Percentiles rank a stretch among this genome's conserved stretches.
Evolutionary conservation across 257 asterid species (phyloP).

Genomic region (Asclepias syriaca): DNA sequence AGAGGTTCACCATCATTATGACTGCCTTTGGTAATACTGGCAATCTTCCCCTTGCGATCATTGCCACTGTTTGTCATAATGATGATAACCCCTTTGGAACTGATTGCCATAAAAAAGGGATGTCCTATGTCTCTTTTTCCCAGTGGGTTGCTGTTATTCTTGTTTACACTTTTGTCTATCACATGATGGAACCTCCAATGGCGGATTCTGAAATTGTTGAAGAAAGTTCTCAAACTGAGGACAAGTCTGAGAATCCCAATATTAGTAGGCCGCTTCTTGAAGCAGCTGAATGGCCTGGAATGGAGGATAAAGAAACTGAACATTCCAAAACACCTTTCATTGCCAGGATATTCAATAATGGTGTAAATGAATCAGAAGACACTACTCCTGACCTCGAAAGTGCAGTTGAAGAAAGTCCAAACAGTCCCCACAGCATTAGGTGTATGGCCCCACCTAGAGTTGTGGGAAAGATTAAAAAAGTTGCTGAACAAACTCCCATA

Average conservation of each 20-base stretch:
- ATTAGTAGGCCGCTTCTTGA: conserved; percentile 26
- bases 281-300: conserved; percentile 44
- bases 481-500: conserved; percentile 37
- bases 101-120: conserved; percentile 30
- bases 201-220: conserved; percentile 27
- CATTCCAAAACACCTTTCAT: conserved; percentile 31
- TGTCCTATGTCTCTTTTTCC: conserved; percentile 38
- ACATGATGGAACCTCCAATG: conserved; percentile 44
- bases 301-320: conserved; percentile 31
- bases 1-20: conserved; percentile 36
- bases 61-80: conserved; percentile 34
- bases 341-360: conserved; percentile 20
- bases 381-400: conserved; percentile 16
- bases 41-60: conserved; percentile 32
- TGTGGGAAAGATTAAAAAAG: conserved; percentile 28
- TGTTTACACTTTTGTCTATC: conserved; percentile 36
- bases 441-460: conserved; percentile 30
- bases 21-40: conserved; percentile 47
- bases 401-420: conserved; percentile 1
- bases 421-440: conserved; percentile 11
- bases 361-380: conserved; percentile 4
- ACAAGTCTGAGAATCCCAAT: background rate
- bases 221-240: conserved; percentile 13
- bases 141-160: conserved; percentile 39
- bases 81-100: conserved; percentile 30